Evolutionary conservation across 148 eudicot genomes (phyloP), one percentile per base, ranked within the genome.

Genomic region (Rhododendron mucronatum): DNA sequence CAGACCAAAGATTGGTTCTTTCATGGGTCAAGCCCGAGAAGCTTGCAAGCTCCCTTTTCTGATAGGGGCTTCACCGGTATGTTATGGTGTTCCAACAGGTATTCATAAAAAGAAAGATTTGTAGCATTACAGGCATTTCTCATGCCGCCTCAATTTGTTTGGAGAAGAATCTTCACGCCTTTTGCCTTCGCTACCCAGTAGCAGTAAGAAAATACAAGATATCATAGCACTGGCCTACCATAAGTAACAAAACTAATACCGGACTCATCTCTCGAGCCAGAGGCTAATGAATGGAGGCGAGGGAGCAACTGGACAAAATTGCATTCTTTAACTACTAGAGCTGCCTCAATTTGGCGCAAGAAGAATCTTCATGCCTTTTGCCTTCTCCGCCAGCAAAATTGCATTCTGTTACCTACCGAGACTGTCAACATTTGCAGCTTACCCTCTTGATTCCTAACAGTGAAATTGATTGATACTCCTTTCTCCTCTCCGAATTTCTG

Each of bases 71-170:
- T 90, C 98, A 37, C 99, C 99, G 2, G 96, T 97, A 77, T 97
- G 99, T 91, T 97, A 97, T 87, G 99, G 99, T 50, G 97, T 97
- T 10, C 99, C 99, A 2, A 97, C 99, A 0, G 95, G 95, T 23
- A 94, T 97, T 51, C 84, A 88, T 41, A 93, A 87, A 78, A 96
- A 93, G 87, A 91, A 87, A 86, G 90, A 90, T 81, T 44, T 86
- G 76, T 80, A 87, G 84, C 26, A 55, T 86, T 83, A 44, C 9
- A 9, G 75, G 57, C 4, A 28, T 33, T 44, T 15, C 57, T 20
- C 71, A 61, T 14, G 16, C 74, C 5, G 7, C 59, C 8, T 2
- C 39, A 12, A 41, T 26, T 44, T 67, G 7, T 45, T 48, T 71
- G 2, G 11, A 23, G n/a, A 35, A 84, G n/a, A 35, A 84, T 8